These are phyloP conservation scores for Chlorella sp. DNA, from an alignment of 139 green algal species.

Conservation along the genomic window DNA sequence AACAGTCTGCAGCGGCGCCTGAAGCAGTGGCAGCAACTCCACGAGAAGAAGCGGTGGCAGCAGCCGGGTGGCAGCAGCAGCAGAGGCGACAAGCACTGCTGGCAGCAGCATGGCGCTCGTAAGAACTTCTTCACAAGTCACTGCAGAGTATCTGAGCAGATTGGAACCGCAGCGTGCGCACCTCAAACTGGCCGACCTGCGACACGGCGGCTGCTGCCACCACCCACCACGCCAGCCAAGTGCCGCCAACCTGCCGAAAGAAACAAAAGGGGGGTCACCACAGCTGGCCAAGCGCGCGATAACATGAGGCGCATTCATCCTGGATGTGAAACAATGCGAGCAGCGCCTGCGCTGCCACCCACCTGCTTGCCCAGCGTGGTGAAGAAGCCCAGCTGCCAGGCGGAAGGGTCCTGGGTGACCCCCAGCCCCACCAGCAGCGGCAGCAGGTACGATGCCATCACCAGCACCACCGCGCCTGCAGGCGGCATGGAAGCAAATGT, in stretches of 20 bases:
- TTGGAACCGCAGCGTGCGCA: background rate
- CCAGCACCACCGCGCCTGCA: slow-evolving; percentile 70
- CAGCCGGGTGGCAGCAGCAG: too few relatives aligned
- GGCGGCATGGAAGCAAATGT: background rate
- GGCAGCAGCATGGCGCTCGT: too few relatives aligned
- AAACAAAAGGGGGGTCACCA: background rate
- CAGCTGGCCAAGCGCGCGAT: too few relatives aligned
- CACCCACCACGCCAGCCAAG: slow-evolving; percentile 89
- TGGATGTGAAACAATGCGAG: too few relatives aligned
- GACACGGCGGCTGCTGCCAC: slow-evolving; percentile 85
- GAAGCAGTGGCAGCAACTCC: too few relatives aligned
- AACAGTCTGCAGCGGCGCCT: too few relatives aligned
- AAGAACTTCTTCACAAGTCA: too few relatives aligned
- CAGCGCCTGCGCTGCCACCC: background rate
- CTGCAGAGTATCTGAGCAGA: too few relatives aligned
- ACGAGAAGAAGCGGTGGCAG: too few relatives aligned
- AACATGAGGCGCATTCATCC: too few relatives aligned
- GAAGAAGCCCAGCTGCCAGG: slow-evolving; percentile 93
- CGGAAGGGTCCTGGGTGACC: slow-evolving; percentile 45
- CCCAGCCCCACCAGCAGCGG: slow-evolving; percentile 86
- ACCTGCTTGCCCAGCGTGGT: slow-evolving; percentile 77
- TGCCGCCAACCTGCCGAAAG: slow-evolving; percentile 74
- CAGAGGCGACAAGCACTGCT: too few relatives aligned
- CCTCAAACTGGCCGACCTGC: slow-evolving; percentile 95
- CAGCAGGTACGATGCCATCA: slow-evolving; percentile 77